A percentile compares a stretch with the other conserved stretches of the same genome.
Conservation (phyloP, 2,329 filamentous ascomycete genomes). For the Cladosporium sp. region DNA sequence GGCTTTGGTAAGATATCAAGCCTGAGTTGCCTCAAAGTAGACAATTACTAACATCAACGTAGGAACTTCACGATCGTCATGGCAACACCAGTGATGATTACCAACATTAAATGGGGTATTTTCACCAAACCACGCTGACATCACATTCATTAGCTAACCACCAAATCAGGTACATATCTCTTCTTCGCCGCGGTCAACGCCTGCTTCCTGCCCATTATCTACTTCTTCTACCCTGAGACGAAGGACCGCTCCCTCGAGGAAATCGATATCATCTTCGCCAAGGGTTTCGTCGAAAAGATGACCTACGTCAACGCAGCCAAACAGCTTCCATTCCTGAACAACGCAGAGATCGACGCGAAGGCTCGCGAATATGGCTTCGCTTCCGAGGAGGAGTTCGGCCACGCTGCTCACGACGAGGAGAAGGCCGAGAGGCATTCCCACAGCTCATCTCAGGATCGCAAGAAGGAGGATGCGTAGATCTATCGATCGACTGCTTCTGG, state of each 20-base stretch:
- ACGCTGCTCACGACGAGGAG: not conserved
- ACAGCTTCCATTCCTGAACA: conserved; percentile 32
- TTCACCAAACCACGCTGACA: not conserved
- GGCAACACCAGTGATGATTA: conserved; percentile 11
- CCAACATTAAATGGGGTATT: conserved; percentile 38
- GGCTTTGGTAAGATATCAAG: conserved; percentile 18
- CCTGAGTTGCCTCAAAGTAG: too few relatives aligned
- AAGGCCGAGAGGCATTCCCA: not conserved
- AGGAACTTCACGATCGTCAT: conserved; percentile 15
- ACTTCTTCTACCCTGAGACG: conserved; percentile 16
- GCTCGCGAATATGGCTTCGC: conserved; percentile 30
- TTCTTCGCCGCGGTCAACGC: conserved; percentile 6
- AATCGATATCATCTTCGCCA: conserved; percentile 19
- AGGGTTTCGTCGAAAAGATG: conserved; percentile 25
- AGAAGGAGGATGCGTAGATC: not conserved
- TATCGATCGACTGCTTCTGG: too few relatives aligned
- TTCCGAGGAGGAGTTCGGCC: not conserved
- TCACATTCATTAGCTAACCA: not conserved
- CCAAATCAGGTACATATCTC: conserved; percentile 11
- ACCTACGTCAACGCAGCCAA: conserved; percentile 35
- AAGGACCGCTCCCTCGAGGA: conserved; percentile 14
- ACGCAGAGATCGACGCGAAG: conserved; percentile 32
- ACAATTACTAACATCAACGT: not conserved
- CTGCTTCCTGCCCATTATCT: conserved; percentile 13
- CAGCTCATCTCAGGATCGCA: not conserved